Conservation (phyloP, 176 grass and related monocot species). For the Dendrocalamus sinicus region DNA sequence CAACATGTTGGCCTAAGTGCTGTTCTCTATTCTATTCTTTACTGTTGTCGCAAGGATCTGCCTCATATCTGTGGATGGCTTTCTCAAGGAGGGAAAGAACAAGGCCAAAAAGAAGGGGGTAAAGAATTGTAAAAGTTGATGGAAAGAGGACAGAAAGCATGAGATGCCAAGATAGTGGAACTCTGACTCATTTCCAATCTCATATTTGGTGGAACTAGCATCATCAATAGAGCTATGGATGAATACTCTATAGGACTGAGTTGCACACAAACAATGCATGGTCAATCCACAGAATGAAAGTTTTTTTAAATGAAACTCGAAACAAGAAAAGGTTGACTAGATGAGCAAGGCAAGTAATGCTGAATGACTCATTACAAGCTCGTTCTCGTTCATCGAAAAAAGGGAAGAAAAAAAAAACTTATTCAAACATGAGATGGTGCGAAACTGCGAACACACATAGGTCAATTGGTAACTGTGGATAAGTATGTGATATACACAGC, state of each 20-base stretch:
- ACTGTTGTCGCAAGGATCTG: conserved; percentile 49
- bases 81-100: conserved; percentile 42
- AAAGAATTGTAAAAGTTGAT: conserved; percentile 45
- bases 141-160: conserved; percentile 48
- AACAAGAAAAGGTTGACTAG: conserved; percentile 38
- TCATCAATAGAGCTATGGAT: conserved; percentile 39
- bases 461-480: conserved; percentile 18
- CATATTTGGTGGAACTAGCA: conserved; percentile 49
- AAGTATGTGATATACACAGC: conserved; percentile 33
- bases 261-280: conserved; percentile 31
- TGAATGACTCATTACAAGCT: conserved; percentile 50
- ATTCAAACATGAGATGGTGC: conserved; percentile 5
- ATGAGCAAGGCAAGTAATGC: conserved; percentile 37
- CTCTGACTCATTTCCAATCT: conserved; percentile 60
- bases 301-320: neutral
- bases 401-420: neutral
- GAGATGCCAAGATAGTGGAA: conserved; percentile 64
- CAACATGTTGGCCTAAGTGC: conserved; percentile 26
- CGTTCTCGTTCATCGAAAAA: conserved; percentile 18
- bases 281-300: conserved; percentile 33
- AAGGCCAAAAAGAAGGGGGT: conserved; percentile 38
- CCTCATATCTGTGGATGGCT: conserved; percentile 46
- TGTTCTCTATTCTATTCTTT: conserved; percentile 1
- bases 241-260: conserved; percentile 30
- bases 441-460: conserved; percentile 3